Evolutionary conservation across 352 stramenopile species (phyloP).

Genomic region (Phytophthora hybrid): DNA sequence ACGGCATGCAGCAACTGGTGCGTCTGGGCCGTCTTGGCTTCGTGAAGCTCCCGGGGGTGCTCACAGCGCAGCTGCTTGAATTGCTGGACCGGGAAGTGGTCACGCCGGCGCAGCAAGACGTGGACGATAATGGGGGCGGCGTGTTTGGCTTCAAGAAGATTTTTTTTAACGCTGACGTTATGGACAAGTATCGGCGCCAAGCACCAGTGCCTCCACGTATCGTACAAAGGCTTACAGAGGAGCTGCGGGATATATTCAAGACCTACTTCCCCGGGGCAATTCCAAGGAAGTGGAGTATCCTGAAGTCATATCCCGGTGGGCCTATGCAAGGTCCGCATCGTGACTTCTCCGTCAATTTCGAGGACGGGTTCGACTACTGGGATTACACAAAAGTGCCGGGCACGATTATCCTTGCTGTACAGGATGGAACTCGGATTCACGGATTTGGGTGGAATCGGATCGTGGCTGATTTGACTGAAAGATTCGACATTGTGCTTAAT

Average conservation of each 20-base stretch:
- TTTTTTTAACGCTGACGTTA: background rate
- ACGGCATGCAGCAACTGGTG: background rate
- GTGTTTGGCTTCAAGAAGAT: too few species aligned
- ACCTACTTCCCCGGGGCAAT: too few species aligned
- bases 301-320: too few species aligned
- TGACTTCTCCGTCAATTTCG: too few species aligned
- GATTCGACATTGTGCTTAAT: background rate
- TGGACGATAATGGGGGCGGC: background rate
- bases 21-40: background rate
- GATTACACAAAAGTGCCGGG: background rate
- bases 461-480: background rate
- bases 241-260: too few species aligned
- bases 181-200: background rate
- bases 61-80: background rate
- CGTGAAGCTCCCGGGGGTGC: background rate
- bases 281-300: too few species aligned
- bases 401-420: background rate
- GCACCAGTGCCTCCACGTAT: background rate
- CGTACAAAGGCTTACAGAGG: background rate
- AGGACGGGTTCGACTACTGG: too few species aligned
- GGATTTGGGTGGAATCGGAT: conserved; percentile 1
- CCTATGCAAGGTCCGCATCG: too few species aligned
- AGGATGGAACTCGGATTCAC: background rate
- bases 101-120: background rate
- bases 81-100: background rate